These are phyloP conservation scores for Leishmania tarentolae DNA, from an alignment of 208 protist species.

Conservation along the genomic window DNA sequence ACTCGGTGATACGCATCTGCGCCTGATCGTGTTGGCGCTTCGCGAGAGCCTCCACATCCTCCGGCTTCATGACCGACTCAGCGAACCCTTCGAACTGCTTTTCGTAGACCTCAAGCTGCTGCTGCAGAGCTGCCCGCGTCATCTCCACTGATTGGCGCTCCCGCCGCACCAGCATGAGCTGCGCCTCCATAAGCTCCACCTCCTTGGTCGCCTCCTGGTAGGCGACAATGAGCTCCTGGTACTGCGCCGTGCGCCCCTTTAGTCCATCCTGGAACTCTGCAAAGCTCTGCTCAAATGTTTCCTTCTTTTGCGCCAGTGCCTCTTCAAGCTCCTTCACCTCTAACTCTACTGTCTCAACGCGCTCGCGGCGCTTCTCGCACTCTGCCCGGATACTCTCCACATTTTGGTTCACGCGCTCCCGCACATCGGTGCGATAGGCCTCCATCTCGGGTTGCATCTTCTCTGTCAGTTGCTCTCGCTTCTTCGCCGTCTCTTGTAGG, in stretches of 20 bases:
- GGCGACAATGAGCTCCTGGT: conserved; percentile 50
- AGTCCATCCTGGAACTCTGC: conserved; percentile 37
- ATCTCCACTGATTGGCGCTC: conserved; percentile 52
- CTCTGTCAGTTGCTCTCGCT: conserved; percentile 48
- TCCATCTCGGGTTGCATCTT: conserved; percentile 62
- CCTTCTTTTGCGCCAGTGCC: conserved; percentile 52
- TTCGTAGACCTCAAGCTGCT: conserved; percentile 76
- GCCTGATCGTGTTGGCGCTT: conserved; percentile 51
- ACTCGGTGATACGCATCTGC: conserved; percentile 41
- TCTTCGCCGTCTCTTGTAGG: conserved; percentile 55
- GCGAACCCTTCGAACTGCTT: conserved; percentile 58
- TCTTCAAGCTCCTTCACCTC: conserved; percentile 58
- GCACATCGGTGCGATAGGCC: conserved; percentile 41
- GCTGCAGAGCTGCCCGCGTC: conserved; percentile 34
- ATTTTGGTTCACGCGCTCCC: conserved; percentile 46
- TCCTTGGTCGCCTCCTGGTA: conserved; percentile 48
- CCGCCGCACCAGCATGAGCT: conserved; percentile 47
- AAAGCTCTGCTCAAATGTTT: conserved; percentile 60
- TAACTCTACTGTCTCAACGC: conserved; percentile 36
- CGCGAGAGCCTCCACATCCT: conserved; percentile 54
- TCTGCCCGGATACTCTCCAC: conserved; percentile 49
- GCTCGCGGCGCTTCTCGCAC: conserved; percentile 44
- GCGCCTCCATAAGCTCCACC: conserved; percentile 55
- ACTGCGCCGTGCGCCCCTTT: conserved; percentile 39
- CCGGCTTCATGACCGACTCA: conserved; percentile 47